phyloP scores from a whole-genome alignment of 1,284 basidiomycete genomes.

The Termitomyces sp. region DNA sequence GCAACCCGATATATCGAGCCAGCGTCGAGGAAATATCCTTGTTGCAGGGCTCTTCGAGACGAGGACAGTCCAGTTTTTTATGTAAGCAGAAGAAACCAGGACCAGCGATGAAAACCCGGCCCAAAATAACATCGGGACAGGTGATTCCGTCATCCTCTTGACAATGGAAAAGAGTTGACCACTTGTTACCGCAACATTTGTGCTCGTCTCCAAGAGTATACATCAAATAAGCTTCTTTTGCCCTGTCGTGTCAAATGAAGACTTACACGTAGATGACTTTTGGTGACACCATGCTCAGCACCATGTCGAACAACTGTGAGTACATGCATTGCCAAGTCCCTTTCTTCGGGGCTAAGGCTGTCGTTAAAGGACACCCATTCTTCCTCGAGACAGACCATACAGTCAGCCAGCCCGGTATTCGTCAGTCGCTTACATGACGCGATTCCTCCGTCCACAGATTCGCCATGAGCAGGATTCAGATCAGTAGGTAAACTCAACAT shows the following conservation, averaged over 20 bases:
- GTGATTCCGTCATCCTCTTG: conserved; percentile 39
- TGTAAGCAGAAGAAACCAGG: conserved; percentile 50
- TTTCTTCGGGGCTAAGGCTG: conserved; percentile 31
- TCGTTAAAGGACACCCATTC: conserved; percentile 35
- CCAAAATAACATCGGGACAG: conserved; percentile 61
- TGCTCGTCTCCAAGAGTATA: conserved; percentile 21
- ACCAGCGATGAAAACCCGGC: conserved; percentile 56
- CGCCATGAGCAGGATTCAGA: conserved; percentile 38
- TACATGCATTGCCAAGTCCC: conserved; percentile 33
- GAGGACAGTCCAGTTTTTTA: conserved; percentile 55
- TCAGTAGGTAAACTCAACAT: conserved; percentile 17
- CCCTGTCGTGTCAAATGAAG: not conserved
- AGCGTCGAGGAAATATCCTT: conserved; percentile 62
- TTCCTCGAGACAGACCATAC: conserved; percentile 49
- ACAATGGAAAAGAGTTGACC: conserved; percentile 31
- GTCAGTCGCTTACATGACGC: conserved; percentile 47
- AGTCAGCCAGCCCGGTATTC: conserved; percentile 49
- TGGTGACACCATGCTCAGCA: conserved; percentile 44
- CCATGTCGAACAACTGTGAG: conserved; percentile 38
- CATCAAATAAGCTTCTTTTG: not conserved
- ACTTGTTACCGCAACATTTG: conserved; percentile 20
- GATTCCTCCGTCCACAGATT: conserved; percentile 34
- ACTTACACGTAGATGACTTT: conserved; percentile 45
- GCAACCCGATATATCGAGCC: conserved; percentile 69
- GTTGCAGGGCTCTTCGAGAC: conserved; percentile 42